Conservation (phyloP, 2,329 filamentous ascomycete genomes). For the Aspergillus costaricaensis region DNA sequence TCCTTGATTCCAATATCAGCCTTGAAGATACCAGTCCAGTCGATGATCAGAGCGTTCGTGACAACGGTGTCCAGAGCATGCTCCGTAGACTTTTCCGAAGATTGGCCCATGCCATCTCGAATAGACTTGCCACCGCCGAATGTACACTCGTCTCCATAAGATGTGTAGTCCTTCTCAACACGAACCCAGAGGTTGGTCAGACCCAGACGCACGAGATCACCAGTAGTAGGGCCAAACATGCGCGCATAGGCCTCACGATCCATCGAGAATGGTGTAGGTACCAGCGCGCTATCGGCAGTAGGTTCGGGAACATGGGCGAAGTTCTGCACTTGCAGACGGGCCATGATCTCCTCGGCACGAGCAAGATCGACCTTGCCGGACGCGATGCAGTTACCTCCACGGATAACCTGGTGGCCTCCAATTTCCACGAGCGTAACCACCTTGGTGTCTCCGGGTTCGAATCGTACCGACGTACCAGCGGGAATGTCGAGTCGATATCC, state of each 20-base stretch:
- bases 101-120: constrained; percentile 94
- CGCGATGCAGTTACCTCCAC: constrained; percentile 80
- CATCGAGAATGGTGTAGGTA: constrained; percentile 66
- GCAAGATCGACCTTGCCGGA: constrained; percentile 68
- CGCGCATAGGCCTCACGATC: constrained; percentile 74
- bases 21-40: constrained; percentile 93
- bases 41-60: constrained; percentile 84
- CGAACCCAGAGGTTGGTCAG: constrained; percentile 86
- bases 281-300: constrained; percentile 54
- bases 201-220: constrained; percentile 79
- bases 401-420: constrained; percentile 74
- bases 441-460: constrained; percentile 90
- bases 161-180: constrained; percentile 82
- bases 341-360: constrained; percentile 66
- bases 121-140: constrained; percentile 95
- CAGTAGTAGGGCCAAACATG: constrained; percentile 93
- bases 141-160: constrained; percentile 89
- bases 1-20: constrained; percentile 93
- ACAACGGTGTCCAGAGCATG: constrained; percentile 82
- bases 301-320: constrained; percentile 78
- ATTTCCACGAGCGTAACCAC: constrained; percentile 90
- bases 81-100: constrained; percentile 70
- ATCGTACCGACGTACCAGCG: constrained; percentile 87
- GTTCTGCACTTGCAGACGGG: constrained; percentile 67
- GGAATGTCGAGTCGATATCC: constrained; percentile 87